A percentile compares a stretch with the other conserved stretches of the same genome.
Conservation (phyloP, 495 filamentous ascomycete species). For the Penicillium robsamsonii region DNA sequence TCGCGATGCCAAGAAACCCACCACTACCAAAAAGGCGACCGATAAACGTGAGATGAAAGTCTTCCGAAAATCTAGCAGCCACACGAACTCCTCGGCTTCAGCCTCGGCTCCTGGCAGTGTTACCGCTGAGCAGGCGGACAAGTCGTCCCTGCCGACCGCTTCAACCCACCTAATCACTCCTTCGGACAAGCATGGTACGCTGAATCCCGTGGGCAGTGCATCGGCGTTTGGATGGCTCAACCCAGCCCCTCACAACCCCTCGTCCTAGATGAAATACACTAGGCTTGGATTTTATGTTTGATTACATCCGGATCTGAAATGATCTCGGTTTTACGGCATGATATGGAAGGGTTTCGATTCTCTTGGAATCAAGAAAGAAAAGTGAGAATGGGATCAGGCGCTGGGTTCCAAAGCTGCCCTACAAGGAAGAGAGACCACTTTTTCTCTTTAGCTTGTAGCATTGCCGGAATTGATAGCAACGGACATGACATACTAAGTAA, state of each 20-base stretch:
- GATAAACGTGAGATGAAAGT: slow-evolving; percentile 73
- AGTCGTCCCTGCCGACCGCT: slow-evolving; percentile 10
- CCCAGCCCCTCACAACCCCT: slow-evolving; percentile 19
- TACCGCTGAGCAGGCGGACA: slow-evolving; percentile 27
- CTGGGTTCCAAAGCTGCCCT: not conserved
- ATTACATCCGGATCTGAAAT: slow-evolving; percentile 3
- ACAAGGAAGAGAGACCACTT: not conserved
- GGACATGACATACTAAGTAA: not conserved
- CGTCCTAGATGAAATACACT: slow-evolving; percentile 32
- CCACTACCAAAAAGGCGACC: slow-evolving; percentile 18
- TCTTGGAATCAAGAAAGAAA: not conserved
- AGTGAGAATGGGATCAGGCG: not conserved
- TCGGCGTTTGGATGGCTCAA: slow-evolving; percentile 96
- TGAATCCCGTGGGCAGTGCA: slow-evolving; percentile 87
- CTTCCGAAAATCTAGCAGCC: slow-evolving; percentile 57
- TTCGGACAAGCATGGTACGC: slow-evolving; percentile 28
- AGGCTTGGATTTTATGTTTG: slow-evolving; percentile 14
- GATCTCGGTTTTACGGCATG: slow-evolving; percentile 2
- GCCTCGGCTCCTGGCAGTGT: slow-evolving; percentile 28
- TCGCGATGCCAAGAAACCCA: slow-evolving; percentile 51
- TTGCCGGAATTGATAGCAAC: not conserved
- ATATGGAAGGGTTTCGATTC: not conserved
- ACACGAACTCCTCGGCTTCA: slow-evolving; percentile 35
- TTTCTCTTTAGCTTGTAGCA: slow-evolving; percentile 1
- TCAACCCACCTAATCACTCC: slow-evolving; percentile 23